Conservation (phyloP, 1,284 basidiomycete species). For the Boletus hoseneyae region DNA sequence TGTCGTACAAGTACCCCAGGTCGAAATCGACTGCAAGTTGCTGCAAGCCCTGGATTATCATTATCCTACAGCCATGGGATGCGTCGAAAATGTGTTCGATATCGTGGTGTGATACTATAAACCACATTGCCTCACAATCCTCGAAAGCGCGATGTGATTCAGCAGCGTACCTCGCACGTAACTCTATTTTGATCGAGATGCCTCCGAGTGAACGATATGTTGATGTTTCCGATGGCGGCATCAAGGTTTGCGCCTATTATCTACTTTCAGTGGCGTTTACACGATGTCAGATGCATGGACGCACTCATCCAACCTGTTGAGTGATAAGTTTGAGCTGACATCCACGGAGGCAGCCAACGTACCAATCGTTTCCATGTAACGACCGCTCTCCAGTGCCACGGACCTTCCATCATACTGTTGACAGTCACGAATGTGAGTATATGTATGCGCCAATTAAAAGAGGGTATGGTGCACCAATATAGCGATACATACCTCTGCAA, state of each 20-base stretch:
- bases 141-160: too few species aligned
- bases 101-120: conserved; percentile 55
- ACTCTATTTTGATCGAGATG: conserved; percentile 74
- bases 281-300: background rate
- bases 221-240: conserved; percentile 32
- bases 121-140: background rate
- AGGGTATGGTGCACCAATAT: too few species aligned
- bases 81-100: conserved; percentile 55
- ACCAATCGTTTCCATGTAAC: conserved; percentile 88
- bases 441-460: background rate
- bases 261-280: background rate
- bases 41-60: conserved; percentile 50
- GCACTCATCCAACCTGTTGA: too few species aligned
- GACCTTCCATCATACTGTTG: conserved; percentile 57
- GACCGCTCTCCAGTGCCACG: conserved; percentile 75
- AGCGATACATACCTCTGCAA: too few species aligned
- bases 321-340: conserved; percentile 18
- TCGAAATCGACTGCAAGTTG: conserved; percentile 52
- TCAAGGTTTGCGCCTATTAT: conserved; percentile 50
- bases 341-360: conserved; percentile 14
- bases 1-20: conserved; percentile 57
- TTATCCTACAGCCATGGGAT: conserved; percentile 46
- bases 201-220: conserved; percentile 60
- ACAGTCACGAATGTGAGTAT: conserved; percentile 80
- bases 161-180: conserved; percentile 56